Evolutionary conservation across 1,284 basidiomycete species (phyloP).

Genomic region (Moesziomyces aphidis): DNA sequence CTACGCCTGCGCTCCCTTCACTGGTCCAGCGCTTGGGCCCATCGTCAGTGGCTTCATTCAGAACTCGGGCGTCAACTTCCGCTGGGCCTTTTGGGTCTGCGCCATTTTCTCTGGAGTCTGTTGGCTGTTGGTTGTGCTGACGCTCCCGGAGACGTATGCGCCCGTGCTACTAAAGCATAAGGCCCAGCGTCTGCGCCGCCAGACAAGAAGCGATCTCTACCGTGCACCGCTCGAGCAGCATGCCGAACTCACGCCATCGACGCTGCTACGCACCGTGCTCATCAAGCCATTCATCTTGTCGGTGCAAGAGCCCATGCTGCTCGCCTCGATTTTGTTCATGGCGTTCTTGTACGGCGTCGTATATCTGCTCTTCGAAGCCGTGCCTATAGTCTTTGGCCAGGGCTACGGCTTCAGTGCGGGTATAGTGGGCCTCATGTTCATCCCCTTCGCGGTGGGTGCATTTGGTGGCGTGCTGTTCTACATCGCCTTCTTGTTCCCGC

Average conservation of each 20-base stretch:
- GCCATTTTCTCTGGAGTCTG: slow-evolving; percentile 74
- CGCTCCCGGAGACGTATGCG: slow-evolving; percentile 79
- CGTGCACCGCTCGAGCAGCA: slow-evolving; percentile 44
- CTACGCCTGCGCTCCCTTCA: slow-evolving; percentile 80
- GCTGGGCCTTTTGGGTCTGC: slow-evolving; percentile 81
- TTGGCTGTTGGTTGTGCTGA: slow-evolving; percentile 74
- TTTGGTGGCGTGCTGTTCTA: slow-evolving; percentile 22
- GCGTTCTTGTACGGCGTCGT: slow-evolving; percentile 76
- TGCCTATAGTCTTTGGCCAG: slow-evolving; percentile 63
- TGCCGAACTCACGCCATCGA: slow-evolving; percentile 58
- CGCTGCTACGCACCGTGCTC: slow-evolving; percentile 73
- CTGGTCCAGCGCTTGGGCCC: slow-evolving; percentile 73
- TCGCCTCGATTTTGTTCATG: slow-evolving; percentile 78
- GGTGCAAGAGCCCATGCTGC: slow-evolving; percentile 80
- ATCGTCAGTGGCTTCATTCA: slow-evolving; percentile 69
- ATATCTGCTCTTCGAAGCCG: slow-evolving; percentile 59
- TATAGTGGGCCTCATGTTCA: slow-evolving; percentile 61
- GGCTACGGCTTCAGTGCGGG: slow-evolving; percentile 55
- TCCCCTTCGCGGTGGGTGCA: slow-evolving; percentile 61
- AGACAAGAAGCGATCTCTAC: slow-evolving; percentile 76
- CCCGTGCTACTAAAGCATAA: slow-evolving; percentile 72
- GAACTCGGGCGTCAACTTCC: slow-evolving; percentile 72
- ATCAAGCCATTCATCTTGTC: slow-evolving; percentile 71
- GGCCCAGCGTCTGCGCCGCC: slow-evolving; percentile 72
- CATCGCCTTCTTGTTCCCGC: slow-evolving; percentile 43